A percentile compares a stretch with the other conserved stretches of the same genome.
Evolutionary conservation across 129 eudicot genomes (phyloP).

Genomic region (Tanacetum coccineum): DNA sequence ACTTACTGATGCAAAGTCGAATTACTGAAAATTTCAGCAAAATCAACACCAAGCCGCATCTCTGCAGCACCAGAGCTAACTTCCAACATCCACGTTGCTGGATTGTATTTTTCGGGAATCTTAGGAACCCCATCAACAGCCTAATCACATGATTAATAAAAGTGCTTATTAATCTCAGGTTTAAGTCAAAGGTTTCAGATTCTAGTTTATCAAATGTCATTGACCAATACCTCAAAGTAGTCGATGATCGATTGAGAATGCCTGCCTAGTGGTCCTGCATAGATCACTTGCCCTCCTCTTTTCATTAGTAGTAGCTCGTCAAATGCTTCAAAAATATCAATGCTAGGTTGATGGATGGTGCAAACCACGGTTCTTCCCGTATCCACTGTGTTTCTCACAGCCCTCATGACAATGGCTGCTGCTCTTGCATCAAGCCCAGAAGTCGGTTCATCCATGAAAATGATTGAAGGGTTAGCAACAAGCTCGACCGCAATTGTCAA

Average conservation of each 20-base stretch:
- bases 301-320: conserved; percentile 85
- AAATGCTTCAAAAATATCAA: conserved; percentile 89
- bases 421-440: conserved; percentile 97
- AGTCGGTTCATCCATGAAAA: conserved; percentile 95
- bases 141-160: conserved; percentile 18
- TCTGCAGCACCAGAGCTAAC: conserved; percentile 54
- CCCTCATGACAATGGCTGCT: conserved; percentile 94
- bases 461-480: conserved; percentile 93
- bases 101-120: conserved; percentile 57
- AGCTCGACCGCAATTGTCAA: conserved; percentile 89
- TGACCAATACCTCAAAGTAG: conserved; percentile 59
- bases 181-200: not conserved
- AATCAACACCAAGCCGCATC: conserved; percentile 48
- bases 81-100: conserved; percentile 79
- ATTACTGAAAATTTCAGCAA: conserved; percentile 43
- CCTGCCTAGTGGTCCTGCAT: conserved; percentile 75
- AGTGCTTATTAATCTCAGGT: not conserved
- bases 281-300: conserved; percentile 88
- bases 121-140: conserved; percentile 48
- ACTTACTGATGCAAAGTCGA: conserved; percentile 46
- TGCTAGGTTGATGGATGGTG: conserved; percentile 92
- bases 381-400: conserved; percentile 90
- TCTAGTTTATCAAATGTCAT: not conserved
- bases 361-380: conserved; percentile 94
- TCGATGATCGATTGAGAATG: conserved; percentile 65